phyloP scores from a whole-genome alignment of 345 rosid genomes.

The Eucalyptus regnans region DNA sequence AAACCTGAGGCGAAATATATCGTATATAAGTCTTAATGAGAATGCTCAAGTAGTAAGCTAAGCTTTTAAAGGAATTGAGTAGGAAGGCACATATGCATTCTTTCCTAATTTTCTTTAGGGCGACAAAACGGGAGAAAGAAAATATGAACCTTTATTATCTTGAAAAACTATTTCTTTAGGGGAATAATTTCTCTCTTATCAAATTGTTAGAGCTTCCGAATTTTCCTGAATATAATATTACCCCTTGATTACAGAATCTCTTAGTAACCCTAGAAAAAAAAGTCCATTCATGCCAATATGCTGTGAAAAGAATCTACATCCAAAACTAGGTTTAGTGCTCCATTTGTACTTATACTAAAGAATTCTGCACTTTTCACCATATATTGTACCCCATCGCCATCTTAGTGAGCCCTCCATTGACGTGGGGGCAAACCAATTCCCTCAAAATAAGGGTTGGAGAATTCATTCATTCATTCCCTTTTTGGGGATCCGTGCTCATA shows the following conservation, averaged over 20 bases:
- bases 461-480: constrained; percentile 6
- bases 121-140: background rate
- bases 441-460: constrained; percentile 14
- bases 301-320: background rate
- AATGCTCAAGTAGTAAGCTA: background rate
- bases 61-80: background rate
- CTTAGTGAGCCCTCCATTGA: constrained; percentile 19
- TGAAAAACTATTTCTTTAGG: background rate
- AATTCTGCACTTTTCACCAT: background rate
- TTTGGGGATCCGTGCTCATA: background rate
- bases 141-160: background rate
- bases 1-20: background rate
- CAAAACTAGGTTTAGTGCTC: constrained; percentile 23
- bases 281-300: constrained; percentile 6
- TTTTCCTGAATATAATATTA: background rate
- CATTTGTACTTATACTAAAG: constrained; percentile 15
- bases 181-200: background rate
- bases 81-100: background rate
- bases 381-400: background rate
- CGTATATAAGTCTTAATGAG: background rate
- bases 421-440: constrained; percentile 29
- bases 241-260: background rate
- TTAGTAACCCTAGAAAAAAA: background rate
- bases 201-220: background rate
- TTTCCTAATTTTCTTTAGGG: background rate